Conservation (phyloP, 2,329 filamentous ascomycete species). For the Neonectria neomacrospora region DNA sequence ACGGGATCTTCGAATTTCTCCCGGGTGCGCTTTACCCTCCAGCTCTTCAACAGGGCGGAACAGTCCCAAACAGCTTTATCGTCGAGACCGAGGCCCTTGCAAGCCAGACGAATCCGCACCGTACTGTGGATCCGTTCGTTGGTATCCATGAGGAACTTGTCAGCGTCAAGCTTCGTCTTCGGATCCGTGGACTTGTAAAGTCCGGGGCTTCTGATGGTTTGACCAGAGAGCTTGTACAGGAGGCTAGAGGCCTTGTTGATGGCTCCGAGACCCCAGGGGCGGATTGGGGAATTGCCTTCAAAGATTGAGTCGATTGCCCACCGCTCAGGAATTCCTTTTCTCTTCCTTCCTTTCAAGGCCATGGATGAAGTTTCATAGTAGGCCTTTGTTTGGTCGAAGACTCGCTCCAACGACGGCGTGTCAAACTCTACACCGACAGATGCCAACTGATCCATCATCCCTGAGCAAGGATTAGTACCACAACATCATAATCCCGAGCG, state of each 20-base stretch:
- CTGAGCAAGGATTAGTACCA: slow-evolving; percentile 42
- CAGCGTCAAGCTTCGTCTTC: slow-evolving; percentile 49
- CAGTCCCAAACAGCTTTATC: slow-evolving; percentile 61
- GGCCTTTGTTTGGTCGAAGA: slow-evolving; percentile 50
- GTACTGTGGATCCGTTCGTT: slow-evolving; percentile 67
- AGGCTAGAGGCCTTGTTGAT: slow-evolving; percentile 54
- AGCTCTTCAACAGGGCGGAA: slow-evolving; percentile 55
- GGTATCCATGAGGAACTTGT: slow-evolving; percentile 60
- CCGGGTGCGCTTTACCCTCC: slow-evolving; percentile 54
- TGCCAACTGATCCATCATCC: slow-evolving; percentile 68
- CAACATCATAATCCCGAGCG: neutral
- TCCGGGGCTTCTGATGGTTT: slow-evolving; percentile 58
- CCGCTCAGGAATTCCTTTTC: slow-evolving; percentile 24
- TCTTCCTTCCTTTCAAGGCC: slow-evolving; percentile 31
- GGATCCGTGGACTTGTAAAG: slow-evolving; percentile 59
- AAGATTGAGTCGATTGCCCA: slow-evolving; percentile 64
- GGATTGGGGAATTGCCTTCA: slow-evolving; percentile 58
- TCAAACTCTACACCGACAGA: slow-evolving; percentile 64
- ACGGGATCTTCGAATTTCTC: slow-evolving; percentile 50
- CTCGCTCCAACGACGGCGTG: slow-evolving; percentile 53
- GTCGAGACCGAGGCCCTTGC: slow-evolving; percentile 61
- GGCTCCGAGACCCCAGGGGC: slow-evolving; percentile 60
- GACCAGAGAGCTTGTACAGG: slow-evolving; percentile 58
- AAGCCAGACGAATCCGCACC: slow-evolving; percentile 63
- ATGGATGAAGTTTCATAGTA: slow-evolving; percentile 45